Percentiles rank a stretch among this genome's conserved stretches.
Evolutionary conservation across 2,329 filamentous ascomycete genomes (phyloP).

Genomic region (Phaeoacremonium minimum): DNA sequence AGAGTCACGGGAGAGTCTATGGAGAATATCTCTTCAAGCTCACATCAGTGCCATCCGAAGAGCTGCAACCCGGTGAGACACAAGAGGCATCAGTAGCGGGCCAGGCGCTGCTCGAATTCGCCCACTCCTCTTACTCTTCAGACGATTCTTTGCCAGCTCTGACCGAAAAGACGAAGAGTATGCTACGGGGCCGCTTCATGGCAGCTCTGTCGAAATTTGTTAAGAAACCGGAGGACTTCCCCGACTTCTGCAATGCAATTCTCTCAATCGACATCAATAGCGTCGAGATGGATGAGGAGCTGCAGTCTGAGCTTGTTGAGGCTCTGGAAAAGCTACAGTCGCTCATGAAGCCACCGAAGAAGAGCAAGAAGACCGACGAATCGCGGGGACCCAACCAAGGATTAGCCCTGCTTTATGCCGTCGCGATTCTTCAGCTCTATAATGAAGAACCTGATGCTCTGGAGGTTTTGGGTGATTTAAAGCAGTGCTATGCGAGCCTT

Average conservation of each 20-base stretch:
- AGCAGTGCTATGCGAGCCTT: slow-evolving; percentile 66
- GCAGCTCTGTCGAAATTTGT: slow-evolving; percentile 56
- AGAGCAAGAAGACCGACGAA: slow-evolving; percentile 22
- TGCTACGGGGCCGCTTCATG: slow-evolving; percentile 52
- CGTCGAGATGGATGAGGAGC: slow-evolving; percentile 51
- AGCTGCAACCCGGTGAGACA: neutral
- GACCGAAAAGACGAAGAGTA: slow-evolving; percentile 48
- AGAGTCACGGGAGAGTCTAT: slow-evolving; percentile 42
- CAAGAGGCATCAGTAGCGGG: slow-evolving; percentile 38
- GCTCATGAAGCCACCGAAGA: slow-evolving; percentile 36
- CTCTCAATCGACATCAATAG: slow-evolving; percentile 44
- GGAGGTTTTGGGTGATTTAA: slow-evolving; percentile 76
- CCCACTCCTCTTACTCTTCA: slow-evolving; percentile 46
- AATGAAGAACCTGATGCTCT: slow-evolving; percentile 85
- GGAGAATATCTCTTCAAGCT: slow-evolving; percentile 51
- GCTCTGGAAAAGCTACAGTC: slow-evolving; percentile 49
- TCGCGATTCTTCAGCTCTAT: slow-evolving; percentile 85
- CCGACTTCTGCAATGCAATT: slow-evolving; percentile 49
- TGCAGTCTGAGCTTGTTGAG: slow-evolving; percentile 46
- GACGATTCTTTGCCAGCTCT: slow-evolving; percentile 36
- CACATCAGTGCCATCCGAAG: slow-evolving; percentile 29
- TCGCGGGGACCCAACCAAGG: slow-evolving; percentile 49
- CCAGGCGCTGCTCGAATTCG: slow-evolving; percentile 49
- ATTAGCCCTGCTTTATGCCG: slow-evolving; percentile 75
- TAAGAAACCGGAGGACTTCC: slow-evolving; percentile 46